A percentile compares a stretch with the other conserved stretches of the same genome.
phyloP scores from a whole-genome alignment of 2,329 filamentous ascomycete species.

The Hirsutella minnesotensis region DNA sequence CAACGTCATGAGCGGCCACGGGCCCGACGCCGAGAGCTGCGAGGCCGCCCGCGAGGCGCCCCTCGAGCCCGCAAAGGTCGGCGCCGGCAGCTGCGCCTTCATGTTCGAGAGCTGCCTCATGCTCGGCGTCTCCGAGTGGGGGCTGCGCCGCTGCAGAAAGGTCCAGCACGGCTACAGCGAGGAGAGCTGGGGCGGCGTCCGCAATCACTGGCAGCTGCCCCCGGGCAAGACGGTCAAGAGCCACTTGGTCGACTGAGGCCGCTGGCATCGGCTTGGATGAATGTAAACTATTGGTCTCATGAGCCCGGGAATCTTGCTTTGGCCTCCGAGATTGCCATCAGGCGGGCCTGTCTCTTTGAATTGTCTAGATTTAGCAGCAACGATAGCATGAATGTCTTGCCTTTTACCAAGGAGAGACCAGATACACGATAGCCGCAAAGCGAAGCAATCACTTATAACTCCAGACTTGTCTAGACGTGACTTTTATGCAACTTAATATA shows the following conservation, averaged over 20 bases:
- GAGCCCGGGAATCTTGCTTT: too few relatives aligned
- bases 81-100: constrained; percentile 51
- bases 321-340: too few relatives aligned
- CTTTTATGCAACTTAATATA: too few relatives aligned
- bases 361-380: too few relatives aligned
- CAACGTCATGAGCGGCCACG: constrained; percentile 60
- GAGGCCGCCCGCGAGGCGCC: constrained; percentile 44
- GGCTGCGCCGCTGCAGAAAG: constrained; percentile 44
- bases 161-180: constrained; percentile 38
- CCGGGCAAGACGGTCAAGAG: constrained; percentile 18
- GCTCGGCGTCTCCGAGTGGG: constrained; percentile 64
- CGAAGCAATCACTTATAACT: too few relatives aligned
- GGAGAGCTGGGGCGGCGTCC: constrained; percentile 66
- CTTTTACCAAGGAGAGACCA: too few relatives aligned
- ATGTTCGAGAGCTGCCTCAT: constrained; percentile 61
- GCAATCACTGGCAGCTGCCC: constrained; percentile 46
- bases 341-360: too few relatives aligned
- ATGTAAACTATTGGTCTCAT: too few relatives aligned
- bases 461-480: too few relatives aligned
- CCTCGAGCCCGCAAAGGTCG: constrained; percentile 44
- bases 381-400: too few relatives aligned
- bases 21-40: constrained; percentile 44
- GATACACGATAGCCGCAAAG: too few relatives aligned
- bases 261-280: too few relatives aligned
- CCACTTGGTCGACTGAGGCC: constrained; percentile 6